Percentiles rank a stretch among this genome's conserved stretches.
These are phyloP conservation scores for Globisporangium spinosum DNA, from an alignment of 352 stramenopile genomes.

Conservation along the genomic window DNA sequence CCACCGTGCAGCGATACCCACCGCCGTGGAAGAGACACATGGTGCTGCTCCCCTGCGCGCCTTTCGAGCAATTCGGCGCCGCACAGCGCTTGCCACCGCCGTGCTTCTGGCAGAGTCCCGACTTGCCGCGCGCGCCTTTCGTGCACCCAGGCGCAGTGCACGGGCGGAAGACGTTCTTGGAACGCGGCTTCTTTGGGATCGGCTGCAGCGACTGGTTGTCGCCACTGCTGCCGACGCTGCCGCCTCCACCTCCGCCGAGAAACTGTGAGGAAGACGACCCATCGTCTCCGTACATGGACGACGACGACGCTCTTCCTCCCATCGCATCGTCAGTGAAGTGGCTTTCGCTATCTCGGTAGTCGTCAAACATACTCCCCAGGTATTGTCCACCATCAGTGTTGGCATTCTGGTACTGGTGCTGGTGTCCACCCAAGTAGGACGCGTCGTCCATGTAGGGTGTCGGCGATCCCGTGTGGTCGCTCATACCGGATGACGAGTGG, in stretches of 20 bases:
- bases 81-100: conserved; percentile 80
- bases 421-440: conserved; percentile 12
- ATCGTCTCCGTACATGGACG: conserved; percentile 3
- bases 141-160: conserved; percentile 60
- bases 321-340: conserved; percentile 1
- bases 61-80: conserved; percentile 60
- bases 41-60: conserved; percentile 72
- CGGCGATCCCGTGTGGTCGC: conserved; percentile 12
- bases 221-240: background rate
- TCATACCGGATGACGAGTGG: background rate
- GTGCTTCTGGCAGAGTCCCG: conserved; percentile 82
- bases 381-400: background rate
- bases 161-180: conserved; percentile 70
- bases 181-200: conserved; percentile 54
- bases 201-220: conserved; percentile 27
- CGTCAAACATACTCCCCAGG: background rate
- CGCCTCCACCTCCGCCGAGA: background rate
- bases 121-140: conserved; percentile 79
- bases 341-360: conserved; percentile 6
- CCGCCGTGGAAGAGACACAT: conserved; percentile 83
- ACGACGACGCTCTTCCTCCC: background rate
- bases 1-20: conserved; percentile 75
- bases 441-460: conserved; percentile 22
- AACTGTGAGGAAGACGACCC: background rate
- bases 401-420: background rate